phyloP scores from a whole-genome alignment of 2,329 filamentous ascomycete species.

The Diaporthe capsici region DNA sequence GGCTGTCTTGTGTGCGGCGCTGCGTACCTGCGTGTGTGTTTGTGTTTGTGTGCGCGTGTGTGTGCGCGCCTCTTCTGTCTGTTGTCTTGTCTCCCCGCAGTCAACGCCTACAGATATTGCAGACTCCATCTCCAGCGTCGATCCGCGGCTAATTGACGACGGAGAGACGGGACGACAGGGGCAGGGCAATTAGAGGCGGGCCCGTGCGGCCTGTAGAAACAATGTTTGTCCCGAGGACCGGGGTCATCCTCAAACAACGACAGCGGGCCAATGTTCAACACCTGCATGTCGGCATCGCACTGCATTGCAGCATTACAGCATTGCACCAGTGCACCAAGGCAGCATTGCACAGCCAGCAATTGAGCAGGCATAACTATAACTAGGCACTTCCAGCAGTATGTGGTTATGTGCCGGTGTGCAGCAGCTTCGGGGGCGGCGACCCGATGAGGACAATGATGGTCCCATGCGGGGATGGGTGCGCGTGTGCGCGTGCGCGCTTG shows the following conservation, averaged over 20 bases:
- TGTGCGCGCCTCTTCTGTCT: neutral
- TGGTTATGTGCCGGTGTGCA: neutral
- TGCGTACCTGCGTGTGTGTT: neutral
- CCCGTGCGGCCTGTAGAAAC: conserved; percentile 39
- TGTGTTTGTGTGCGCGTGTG: neutral
- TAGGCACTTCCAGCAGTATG: neutral
- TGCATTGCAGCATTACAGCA: neutral
- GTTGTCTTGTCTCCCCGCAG: neutral
- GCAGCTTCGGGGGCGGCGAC: neutral
- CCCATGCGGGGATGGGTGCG: neutral
- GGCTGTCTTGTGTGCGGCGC: neutral
- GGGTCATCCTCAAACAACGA: conserved; percentile 21
- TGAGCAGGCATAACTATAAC: neutral
- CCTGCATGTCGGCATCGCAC: conserved; percentile 30
- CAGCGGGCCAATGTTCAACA: conserved; percentile 9
- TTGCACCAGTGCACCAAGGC: neutral
- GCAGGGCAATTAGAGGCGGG: conserved; percentile 9
- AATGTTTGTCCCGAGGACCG: conserved; percentile 35
- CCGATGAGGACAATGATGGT: conserved; percentile 1
- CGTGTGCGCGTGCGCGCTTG: neutral
- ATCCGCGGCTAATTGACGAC: conserved; percentile 34
- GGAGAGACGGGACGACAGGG: conserved; percentile 15
- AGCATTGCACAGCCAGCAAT: neutral
- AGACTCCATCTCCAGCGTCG: conserved; percentile 13
- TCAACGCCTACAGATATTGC: neutral